A percentile compares a stretch with the other conserved stretches of the same genome.
Conservation (phyloP, 2,329 filamentous ascomycete species). For the Didymella keratinophila region DNA sequence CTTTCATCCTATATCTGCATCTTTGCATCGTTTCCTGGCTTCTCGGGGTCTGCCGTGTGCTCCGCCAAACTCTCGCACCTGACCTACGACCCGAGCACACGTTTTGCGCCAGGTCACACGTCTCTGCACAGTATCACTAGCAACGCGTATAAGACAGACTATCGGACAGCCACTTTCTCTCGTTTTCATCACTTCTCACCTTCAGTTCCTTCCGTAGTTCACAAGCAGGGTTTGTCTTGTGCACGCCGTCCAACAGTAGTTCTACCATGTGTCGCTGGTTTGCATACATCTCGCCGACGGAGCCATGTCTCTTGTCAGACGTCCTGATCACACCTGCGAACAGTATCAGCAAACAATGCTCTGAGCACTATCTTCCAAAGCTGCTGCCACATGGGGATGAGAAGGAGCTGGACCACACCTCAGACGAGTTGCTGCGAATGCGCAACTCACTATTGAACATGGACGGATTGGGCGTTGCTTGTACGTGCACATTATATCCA, state of each 20-base stretch:
- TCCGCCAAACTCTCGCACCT: background rate
- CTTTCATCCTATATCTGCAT: background rate
- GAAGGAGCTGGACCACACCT: constrained; percentile 51
- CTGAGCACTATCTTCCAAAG: constrained; percentile 63
- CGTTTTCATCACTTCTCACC: background rate
- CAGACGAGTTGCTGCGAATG: constrained; percentile 55
- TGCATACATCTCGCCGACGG: constrained; percentile 61
- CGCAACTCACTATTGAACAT: constrained; percentile 64
- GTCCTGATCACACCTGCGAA: constrained; percentile 58
- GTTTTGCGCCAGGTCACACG: constrained; percentile 6
- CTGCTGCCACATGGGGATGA: constrained; percentile 57
- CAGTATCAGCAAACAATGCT: constrained; percentile 48
- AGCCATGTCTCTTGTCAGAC: constrained; percentile 64
- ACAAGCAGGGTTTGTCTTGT: no score
- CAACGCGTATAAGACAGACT: background rate
- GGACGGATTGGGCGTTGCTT: constrained; percentile 64
- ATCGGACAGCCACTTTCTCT: background rate
- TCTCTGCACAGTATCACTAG: background rate
- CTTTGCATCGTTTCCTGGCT: background rate
- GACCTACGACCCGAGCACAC: constrained; percentile 2
- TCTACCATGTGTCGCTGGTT: constrained; percentile 61
- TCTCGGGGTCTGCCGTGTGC: background rate
- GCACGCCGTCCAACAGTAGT: no score
- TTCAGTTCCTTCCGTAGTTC: background rate
- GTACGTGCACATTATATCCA: constrained; percentile 35